These are phyloP conservation scores for Elongisporangium prolatum DNA, from an alignment of 352 stramenopile genomes.

Conservation along the genomic window DNA sequence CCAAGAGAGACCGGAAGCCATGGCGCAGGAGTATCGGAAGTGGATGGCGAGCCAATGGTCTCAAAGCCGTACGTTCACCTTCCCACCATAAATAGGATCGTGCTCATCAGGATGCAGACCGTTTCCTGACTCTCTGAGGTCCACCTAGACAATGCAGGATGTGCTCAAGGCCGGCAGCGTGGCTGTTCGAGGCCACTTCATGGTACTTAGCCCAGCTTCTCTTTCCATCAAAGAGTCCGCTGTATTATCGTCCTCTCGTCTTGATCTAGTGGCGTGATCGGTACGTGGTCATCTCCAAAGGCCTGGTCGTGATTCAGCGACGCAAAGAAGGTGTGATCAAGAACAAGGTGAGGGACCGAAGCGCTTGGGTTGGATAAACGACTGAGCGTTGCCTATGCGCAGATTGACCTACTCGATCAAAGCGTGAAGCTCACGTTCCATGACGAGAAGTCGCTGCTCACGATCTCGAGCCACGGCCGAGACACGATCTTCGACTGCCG, in stretches of 20 bases:
- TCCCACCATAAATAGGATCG: neutral
- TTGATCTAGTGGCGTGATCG: conserved; percentile 56
- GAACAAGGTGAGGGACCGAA: conserved; percentile 29
- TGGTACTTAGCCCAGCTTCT: conserved; percentile 22
- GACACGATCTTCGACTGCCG: conserved; percentile 50
- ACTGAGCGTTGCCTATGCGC: conserved; percentile 3
- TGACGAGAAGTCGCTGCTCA: conserved; percentile 50
- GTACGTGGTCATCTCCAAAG: conserved; percentile 46
- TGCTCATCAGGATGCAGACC: neutral
- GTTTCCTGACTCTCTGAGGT: neutral
- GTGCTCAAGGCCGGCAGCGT: conserved; percentile 54
- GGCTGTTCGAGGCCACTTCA: conserved; percentile 55
- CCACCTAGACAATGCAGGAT: neutral
- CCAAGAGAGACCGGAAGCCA: neutral
- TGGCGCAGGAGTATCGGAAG: too few relatives aligned
- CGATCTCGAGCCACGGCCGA: conserved; percentile 35
- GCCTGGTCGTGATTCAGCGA: conserved; percentile 43
- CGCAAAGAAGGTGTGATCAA: conserved; percentile 48
- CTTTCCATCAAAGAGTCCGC: too few relatives aligned
- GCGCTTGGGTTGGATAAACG: neutral
- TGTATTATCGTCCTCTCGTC: neutral
- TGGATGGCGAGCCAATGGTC: too few relatives aligned
- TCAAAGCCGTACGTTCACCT: neutral
- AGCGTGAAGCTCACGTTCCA: conserved; percentile 59
- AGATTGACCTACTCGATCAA: conserved; percentile 59